Conservation (phyloP, 331 rosid species). For the Acacia pycnantha region DNA sequence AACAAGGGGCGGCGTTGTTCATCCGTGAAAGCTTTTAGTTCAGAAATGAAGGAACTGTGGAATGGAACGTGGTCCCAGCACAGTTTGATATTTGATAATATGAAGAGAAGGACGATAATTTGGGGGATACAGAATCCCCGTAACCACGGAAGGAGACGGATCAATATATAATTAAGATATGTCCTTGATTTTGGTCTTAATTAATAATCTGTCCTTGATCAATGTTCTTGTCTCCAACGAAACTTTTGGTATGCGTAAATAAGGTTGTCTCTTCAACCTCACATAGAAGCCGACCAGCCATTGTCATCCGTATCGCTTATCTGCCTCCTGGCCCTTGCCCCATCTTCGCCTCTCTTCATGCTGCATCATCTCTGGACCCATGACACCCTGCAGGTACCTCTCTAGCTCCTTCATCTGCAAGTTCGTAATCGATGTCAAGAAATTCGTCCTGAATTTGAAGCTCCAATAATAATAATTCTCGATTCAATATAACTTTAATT, state of each 20-base stretch:
- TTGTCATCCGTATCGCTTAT: not conserved
- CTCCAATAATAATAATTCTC: not conserved
- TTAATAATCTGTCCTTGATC: not conserved
- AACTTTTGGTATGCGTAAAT: not conserved
- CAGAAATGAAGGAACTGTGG: not conserved
- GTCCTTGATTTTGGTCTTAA: not conserved
- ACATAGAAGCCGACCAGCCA: not conserved
- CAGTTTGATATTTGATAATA: not conserved
- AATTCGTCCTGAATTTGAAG: not conserved
- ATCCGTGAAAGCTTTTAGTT: not conserved
- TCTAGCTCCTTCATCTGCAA: not conserved
- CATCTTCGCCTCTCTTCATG: not conserved
- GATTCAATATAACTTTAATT: not conserved
- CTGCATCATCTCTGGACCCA: constrained; percentile 2
- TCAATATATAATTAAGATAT: not conserved
- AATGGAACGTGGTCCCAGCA: constrained; percentile 11
- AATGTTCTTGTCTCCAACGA: not conserved
- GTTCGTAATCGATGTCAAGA: not conserved
- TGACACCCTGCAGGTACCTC: constrained; percentile 24
- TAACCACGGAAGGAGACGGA: constrained; percentile 18
- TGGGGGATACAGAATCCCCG: constrained; percentile 31
- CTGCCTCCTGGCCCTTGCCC: not conserved
- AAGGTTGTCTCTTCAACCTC: constrained; percentile 3
- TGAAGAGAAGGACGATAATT: not conserved
- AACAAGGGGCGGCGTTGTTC: not conserved